Conservation (phyloP, 2,329 filamentous ascomycete genomes). For the Monosporascus sp. region DNA sequence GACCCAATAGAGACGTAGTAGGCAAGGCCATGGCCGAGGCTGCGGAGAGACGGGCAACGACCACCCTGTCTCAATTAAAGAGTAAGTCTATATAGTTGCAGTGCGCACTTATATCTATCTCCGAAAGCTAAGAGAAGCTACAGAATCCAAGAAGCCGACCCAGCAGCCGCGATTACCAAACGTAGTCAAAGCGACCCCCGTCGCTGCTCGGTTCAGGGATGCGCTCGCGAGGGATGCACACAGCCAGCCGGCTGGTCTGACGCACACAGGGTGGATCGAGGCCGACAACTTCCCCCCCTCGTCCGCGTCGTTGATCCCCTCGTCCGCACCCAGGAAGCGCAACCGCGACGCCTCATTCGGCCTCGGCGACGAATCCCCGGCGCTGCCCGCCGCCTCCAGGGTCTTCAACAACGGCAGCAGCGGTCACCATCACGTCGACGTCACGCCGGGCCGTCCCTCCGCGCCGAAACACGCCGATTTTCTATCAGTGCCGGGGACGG, state of each 20-base stretch:
- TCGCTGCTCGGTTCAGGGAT: slow-evolving; percentile 50
- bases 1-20: slow-evolving; percentile 68
- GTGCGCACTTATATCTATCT: not conserved
- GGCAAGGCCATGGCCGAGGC: slow-evolving; percentile 63
- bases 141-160: slow-evolving; percentile 49
- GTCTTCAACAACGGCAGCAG: no score
- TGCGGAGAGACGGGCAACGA: slow-evolving; percentile 54
- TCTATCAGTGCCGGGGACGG: slow-evolving; percentile 14
- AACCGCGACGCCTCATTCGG: slow-evolving; percentile 27
- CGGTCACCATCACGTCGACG: slow-evolving; percentile 10
- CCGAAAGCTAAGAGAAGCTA: slow-evolving; percentile 23
- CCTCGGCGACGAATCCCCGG: slow-evolving; percentile 23
- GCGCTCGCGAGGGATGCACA: slow-evolving; percentile 28
- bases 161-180: slow-evolving; percentile 32
- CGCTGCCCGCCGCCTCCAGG: slow-evolving; percentile 17
- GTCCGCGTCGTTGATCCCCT: slow-evolving; percentile 36
- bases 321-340: slow-evolving; percentile 33
- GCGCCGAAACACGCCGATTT: slow-evolving; percentile 8
- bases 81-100: slow-evolving; percentile 37
- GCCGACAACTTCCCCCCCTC: slow-evolving; percentile 26
- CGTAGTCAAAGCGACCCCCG: slow-evolving; percentile 54
- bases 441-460: slow-evolving; percentile 19
- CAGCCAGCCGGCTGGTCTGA: slow-evolving; percentile 22
- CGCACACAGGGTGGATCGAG: slow-evolving; percentile 13
- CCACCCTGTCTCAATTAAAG: slow-evolving; percentile 38